Evolutionary conservation across 345 rosid species (phyloP), one percentile per base, ranked within the genome.

Genomic region (Theobroma cacao): DNA sequence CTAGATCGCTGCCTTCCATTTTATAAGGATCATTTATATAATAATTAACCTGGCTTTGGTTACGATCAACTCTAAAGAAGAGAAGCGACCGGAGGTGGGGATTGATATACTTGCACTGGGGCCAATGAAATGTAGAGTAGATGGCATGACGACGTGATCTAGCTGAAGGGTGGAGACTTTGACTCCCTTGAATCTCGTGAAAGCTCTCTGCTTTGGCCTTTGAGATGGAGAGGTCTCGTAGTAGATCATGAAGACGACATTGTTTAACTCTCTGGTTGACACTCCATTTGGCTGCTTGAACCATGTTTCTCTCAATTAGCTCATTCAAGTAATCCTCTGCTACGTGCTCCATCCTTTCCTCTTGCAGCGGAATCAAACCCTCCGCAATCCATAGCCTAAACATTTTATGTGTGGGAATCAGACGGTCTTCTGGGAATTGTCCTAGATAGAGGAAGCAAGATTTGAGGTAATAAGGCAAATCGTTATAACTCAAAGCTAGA

Each of bases 311-410:
- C 31, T 79, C 79, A 3, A 81, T 64, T 4, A 84, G 36, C 79
- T 84, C 82, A 22, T 81, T 72, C 74, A 84, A 53, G 80, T 63
- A 78, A 12, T 81, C 82, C 64, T 81, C 82, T 24, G 80, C 82
- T 5, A 72, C 76, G 12, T 84, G 77, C 74, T 81, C 82, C 82
- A 79, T 72, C 36, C 59, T 77, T 73, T 76, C 67, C 31, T 58
- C 84, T 22, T 40, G 77, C 33, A 34, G 30, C 6, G 77, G 80
- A 3, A 81, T 76, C 45, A 84, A 65, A 28, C 84, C 79, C 78
- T 79, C 80, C 1, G 80, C 82, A 38, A 81, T 41, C 87, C 84
- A 84, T 7, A 79, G 62, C 28, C 66, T 74, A 40, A 81, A 55
- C 26, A 81, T 6, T 60, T 84, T 84, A 18, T 78, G 62, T 0